Evolutionary conservation across 306 rosid species (phyloP).

Genomic region (Ormosia semicastrata): DNA sequence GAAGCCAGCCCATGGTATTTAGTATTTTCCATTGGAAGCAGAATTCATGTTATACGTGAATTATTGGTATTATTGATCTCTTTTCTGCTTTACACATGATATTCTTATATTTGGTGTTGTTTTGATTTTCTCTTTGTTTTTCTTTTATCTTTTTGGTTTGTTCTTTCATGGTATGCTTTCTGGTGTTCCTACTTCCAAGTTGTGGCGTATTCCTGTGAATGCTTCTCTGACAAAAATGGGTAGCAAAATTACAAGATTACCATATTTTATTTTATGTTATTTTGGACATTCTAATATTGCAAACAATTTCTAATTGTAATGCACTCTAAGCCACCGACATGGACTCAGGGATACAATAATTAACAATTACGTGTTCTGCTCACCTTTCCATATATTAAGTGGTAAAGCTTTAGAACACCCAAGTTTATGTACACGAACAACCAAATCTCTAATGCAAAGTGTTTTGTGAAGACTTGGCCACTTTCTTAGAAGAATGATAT

Average conservation of each 20-base stretch:
- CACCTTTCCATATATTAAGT: not conserved
- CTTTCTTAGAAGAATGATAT: not conserved
- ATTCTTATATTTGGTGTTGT: not conserved
- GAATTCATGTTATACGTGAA: not conserved
- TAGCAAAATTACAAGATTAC: not conserved
- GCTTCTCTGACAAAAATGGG: not conserved
- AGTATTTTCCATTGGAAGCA: not conserved
- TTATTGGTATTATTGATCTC: not conserved
- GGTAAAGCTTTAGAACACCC: not conserved
- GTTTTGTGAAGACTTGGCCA: not conserved
- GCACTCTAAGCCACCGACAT: not conserved
- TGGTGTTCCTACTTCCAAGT: not conserved
- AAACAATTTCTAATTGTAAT: not conserved
- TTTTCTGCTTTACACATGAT: not conserved
- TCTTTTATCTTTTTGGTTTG: not conserved
- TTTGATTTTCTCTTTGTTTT: not conserved
- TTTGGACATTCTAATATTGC: not conserved
- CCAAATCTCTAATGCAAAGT: not conserved
- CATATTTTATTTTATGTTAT: not conserved
- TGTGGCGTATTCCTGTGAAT: not conserved
- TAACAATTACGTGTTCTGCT: not conserved
- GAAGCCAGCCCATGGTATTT: not conserved
- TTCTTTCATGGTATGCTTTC: not conserved
- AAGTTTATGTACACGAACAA: not conserved
- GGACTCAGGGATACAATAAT: not conserved